Conservation (phyloP, 441 rosid species). For the Arabidopsis hybrid region DNA sequence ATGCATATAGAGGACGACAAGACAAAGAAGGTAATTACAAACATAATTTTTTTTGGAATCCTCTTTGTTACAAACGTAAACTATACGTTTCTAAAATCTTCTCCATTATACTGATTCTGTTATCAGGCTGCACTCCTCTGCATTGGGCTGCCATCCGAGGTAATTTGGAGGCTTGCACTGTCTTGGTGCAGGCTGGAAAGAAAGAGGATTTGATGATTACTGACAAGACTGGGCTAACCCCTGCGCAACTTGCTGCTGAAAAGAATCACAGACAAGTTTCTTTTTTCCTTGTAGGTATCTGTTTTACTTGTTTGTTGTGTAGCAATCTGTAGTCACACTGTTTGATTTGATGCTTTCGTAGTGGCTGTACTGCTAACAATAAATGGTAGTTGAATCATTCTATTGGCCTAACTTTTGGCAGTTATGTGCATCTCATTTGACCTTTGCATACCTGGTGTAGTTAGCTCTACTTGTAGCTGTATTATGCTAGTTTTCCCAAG, state of each 20-base stretch:
- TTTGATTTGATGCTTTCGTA: constrained; percentile 22
- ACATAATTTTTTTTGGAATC: not conserved
- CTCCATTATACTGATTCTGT: constrained; percentile 16
- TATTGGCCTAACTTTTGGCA: constrained; percentile 20
- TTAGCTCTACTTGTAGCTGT: constrained; percentile 22
- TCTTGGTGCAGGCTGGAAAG: constrained; percentile 94
- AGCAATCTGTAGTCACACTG: constrained; percentile 18
- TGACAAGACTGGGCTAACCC: constrained; percentile 92
- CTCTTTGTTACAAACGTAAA: not conserved
- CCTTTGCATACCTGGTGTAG: constrained; percentile 26
- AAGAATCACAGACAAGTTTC: constrained; percentile 98
- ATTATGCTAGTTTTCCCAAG: constrained; percentile 6
- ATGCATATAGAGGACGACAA: constrained; percentile 88
- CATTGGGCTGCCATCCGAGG: constrained; percentile 99
- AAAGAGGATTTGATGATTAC: constrained; percentile 88
- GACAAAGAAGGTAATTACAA: constrained; percentile 83
- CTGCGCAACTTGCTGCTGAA: constrained; percentile 97
- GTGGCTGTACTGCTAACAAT: constrained; percentile 19
- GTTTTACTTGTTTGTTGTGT: constrained; percentile 42
- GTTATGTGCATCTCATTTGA: constrained; percentile 26
- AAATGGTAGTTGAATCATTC: constrained; percentile 23
- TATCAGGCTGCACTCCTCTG: constrained; percentile 92
- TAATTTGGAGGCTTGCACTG: constrained; percentile 98
- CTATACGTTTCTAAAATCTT: not conserved
- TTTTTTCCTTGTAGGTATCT: constrained; percentile 89